These are phyloP conservation scores for Russula sp. DNA, from an alignment of 768 basidiomycete genomes.

Conservation along the genomic window DNA sequence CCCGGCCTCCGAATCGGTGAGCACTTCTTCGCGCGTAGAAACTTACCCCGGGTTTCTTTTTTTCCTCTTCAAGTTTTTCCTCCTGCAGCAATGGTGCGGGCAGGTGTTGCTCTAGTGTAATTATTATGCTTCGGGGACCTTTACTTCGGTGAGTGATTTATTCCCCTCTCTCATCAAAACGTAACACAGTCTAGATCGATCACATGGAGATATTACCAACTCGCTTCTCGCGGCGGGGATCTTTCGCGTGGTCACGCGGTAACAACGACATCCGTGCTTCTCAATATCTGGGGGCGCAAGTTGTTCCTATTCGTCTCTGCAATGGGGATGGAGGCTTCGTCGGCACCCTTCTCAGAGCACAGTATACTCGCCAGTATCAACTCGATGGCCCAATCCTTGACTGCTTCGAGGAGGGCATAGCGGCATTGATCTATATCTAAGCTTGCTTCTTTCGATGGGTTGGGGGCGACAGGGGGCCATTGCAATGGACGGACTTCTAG, in stretches of 20 bases:
- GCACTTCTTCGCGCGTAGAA: slow-evolving; percentile 77
- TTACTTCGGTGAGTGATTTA: too few species aligned
- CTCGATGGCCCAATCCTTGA: slow-evolving; percentile 37
- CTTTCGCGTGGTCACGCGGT: slow-evolving; percentile 46
- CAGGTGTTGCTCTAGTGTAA: too few species aligned
- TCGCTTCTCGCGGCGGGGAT: slow-evolving; percentile 60
- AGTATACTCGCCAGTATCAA: slow-evolving; percentile 58
- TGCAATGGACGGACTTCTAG: too few species aligned
- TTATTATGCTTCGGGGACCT: too few species aligned
- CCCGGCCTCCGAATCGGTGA: slow-evolving; percentile 64
- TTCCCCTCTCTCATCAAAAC: too few species aligned
- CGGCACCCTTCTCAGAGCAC: slow-evolving; percentile 78
- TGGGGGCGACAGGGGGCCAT: too few species aligned
- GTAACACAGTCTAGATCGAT: too few species aligned
- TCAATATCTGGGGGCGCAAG: slow-evolving; percentile 40
- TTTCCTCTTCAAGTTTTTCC: too few species aligned
- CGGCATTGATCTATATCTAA: too few species aligned
- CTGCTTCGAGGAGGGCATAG: slow-evolving; percentile 65
- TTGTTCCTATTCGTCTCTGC: slow-evolving; percentile 53
- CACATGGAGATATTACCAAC: too few species aligned
- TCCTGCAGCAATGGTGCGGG: too few species aligned
- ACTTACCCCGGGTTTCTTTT: slow-evolving; percentile 67
- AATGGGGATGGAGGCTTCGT: slow-evolving; percentile 76
- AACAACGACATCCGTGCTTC: slow-evolving; percentile 65
- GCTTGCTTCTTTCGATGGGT: too few species aligned